Conservation (phyloP, 345 rosid species). For the Mallotus nudiflorus region DNA sequence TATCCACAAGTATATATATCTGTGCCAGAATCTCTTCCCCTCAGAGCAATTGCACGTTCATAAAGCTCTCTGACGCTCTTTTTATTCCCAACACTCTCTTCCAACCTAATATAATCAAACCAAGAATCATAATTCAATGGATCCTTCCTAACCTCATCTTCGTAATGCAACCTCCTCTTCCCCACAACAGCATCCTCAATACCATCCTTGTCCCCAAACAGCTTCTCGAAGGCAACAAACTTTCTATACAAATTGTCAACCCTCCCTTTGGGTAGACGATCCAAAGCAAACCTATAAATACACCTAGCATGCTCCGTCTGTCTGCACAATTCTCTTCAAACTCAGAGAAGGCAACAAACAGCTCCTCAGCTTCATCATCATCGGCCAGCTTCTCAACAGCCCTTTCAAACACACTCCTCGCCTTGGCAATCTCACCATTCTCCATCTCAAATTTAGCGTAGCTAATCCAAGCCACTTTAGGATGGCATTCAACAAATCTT, state of each 20-base stretch:
- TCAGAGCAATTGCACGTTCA: conserved; percentile 86
- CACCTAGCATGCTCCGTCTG: conserved; percentile 69
- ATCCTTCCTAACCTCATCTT: conserved; percentile 83
- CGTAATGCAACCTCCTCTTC: conserved; percentile 89
- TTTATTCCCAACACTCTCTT: conserved; percentile 70
- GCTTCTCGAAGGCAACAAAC: conserved; percentile 84
- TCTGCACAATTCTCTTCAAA: conserved; percentile 87
- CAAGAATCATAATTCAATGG: conserved; percentile 75
- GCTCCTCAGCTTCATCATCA: conserved; percentile 76
- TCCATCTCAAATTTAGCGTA: conserved; percentile 90
- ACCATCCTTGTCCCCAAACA: conserved; percentile 78
- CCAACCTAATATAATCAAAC: conserved; percentile 82
- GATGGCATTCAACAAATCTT: conserved; percentile 71
- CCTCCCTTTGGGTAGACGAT: conserved; percentile 83
- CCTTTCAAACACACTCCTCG: conserved; percentile 70
- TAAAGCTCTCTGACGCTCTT: conserved; percentile 71
- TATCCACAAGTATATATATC: conserved; percentile 88
- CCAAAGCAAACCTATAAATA: conserved; percentile 81
- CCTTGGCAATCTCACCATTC: conserved; percentile 60
- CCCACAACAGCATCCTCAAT: conserved; percentile 93
- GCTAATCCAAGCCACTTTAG: conserved; percentile 67
- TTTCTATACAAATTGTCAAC: conserved; percentile 79
- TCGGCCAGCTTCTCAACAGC: conserved; percentile 78
- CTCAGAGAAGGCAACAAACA: conserved; percentile 85
- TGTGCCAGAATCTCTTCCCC: conserved; percentile 90